Evolutionary conservation across 176 grass and related monocot genomes (phyloP), one percentile per base, ranked within the genome.

Genomic region (Musa schizocarpa): DNA sequence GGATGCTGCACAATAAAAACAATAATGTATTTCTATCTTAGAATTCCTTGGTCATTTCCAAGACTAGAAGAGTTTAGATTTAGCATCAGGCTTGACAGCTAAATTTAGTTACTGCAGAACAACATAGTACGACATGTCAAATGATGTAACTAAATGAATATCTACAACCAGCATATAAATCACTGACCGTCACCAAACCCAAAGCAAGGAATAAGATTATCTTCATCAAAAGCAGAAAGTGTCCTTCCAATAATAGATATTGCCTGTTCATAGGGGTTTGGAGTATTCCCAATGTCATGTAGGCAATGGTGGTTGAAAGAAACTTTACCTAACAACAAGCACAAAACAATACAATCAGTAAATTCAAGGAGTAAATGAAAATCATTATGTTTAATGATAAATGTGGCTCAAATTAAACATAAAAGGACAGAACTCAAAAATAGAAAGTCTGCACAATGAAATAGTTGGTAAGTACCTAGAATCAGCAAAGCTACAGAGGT

Each of bases 241-340:
- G 69, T 72, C 69, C 69, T 72, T 23, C 69, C 69, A 72, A 72
- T 72, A 53, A 72, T 72, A 52, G 69, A 72, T 53, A 72, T 72
- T 14, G 69, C 69, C 22, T 72, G 69, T 1, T 72, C 50, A 21
- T 72, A 72, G 9, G 69, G 69, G 13, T 72, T 72, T 23, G 69
- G 69, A 11, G 2, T 50, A 72, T 17, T 53, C 51, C 69, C 69
- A 53, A 72, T 72, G 34, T 23, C 69, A 72, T 72, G 69, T 8
- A 72, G 11, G 53, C 69, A 52, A 19, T 50, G 69, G 3, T 8
- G 69, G 10, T 72, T 72, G 69, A 72, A 72, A 53, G 69, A 72
- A 72, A 72, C 50, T 72, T 72, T 72, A 23, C 69, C 69, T 72
- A 53, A 17, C 11, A 72, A 23, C 19, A 23, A 53, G 16, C 69